Percentiles rank a stretch among this genome's conserved stretches.
These are phyloP conservation scores for Melampsora americana DNA, from an alignment of 1,284 basidiomycete genomes.

Conservation along the genomic window DNA sequence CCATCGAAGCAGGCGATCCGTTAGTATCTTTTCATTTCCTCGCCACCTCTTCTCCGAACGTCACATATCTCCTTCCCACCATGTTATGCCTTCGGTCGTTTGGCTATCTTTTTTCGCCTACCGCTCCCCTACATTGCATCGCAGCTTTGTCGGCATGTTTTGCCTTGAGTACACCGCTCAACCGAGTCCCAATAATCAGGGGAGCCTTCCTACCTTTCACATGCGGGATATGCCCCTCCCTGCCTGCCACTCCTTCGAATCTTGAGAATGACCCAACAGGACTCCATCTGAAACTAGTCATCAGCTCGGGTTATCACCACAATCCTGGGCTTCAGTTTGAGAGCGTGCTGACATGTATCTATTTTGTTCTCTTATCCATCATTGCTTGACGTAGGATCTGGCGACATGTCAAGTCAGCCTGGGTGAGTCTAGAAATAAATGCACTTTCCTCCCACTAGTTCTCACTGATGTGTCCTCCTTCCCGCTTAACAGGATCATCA, in stretches of 20 bases:
- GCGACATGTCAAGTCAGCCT: conserved; percentile 41
- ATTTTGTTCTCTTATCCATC: not conserved
- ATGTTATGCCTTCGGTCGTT: not conserved
- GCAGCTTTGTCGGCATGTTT: not conserved
- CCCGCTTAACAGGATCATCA: conserved; percentile 31
- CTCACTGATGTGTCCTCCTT: not conserved
- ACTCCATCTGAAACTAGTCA: no score
- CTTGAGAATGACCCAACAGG: no score
- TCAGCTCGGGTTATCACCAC: no score
- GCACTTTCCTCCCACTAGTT: not conserved
- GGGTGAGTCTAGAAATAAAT: conserved; percentile 14
- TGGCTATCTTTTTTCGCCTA: not conserved
- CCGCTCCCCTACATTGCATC: not conserved
- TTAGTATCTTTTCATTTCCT: not conserved
- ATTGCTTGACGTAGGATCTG: conserved; percentile 22
- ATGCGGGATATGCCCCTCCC: not conserved
- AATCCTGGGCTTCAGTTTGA: no score
- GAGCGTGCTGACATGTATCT: no score
- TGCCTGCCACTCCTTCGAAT: no score
- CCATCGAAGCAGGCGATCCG: conserved; percentile 13
- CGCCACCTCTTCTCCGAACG: not conserved
- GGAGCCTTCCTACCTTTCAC: not conserved
- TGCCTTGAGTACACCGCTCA: not conserved
- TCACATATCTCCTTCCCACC: not conserved
- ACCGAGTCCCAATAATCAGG: not conserved